Base-by-base conservation (phyloP, 1,139 yeast species). In the Taphrina deformans region DNA sequence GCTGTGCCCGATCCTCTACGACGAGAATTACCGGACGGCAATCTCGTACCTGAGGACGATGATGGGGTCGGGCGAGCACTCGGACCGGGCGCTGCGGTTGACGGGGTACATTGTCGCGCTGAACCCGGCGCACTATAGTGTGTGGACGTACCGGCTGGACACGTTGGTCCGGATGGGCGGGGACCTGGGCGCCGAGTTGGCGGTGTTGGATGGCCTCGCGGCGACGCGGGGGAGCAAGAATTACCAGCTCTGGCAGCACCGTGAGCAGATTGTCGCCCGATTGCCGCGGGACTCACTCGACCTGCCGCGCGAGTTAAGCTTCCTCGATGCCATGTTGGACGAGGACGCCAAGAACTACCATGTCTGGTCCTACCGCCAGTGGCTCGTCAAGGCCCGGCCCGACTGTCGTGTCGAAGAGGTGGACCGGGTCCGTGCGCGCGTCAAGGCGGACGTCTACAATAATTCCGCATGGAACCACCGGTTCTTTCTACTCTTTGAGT, bases 381-480 rank as follows among this genome's bases (percentile, higher is more conserved):
- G 78, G 78, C 62, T 74, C 73, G 4, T 70, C 35, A 40, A 45
- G 33, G n/a, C 74, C 40, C 63, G 27, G 56, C 63, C 63, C 62
- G 62, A 66, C 66, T 60, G 21, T 66, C 70, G 33, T n/a, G 74
- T 74, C 45, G 96, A 91, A 72, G 69, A 84, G n/a, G 74, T 72
- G 7, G 87, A 83, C 72, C 27, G 45, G 12, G 27, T 44, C 3
- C 7, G 12, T 6, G 69, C 70, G 21, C 75, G 83, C 70, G 75
- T 95, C 10, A 75, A 76, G 5, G 72, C 76, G 7, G 99, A 93
- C 75, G 83, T 89, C 23, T 80, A 90, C 71, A 93, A 93, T 76
- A 95, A 93, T 75, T 88, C 96, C 65, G 97, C 96, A 0, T 93
- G 99, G 99, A 82, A 86, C 66, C 96, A 89, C 75, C 80, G 97